These are phyloP conservation scores for Isabelozyma heimii DNA, from an alignment of 805 yeast species.

Conservation along the genomic window DNA sequence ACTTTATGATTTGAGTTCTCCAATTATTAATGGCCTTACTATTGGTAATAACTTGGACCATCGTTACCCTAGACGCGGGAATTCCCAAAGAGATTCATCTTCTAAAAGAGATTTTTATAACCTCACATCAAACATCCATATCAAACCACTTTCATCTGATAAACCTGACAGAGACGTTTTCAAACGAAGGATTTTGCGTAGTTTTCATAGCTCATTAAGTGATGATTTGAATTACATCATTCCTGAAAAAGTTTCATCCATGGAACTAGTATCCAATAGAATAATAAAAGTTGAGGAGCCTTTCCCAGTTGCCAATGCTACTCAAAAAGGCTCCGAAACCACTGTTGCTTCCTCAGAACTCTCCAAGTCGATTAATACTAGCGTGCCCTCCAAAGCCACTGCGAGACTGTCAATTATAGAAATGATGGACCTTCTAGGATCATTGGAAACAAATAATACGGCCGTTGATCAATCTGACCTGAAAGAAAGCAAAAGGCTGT, in stretches of 20 bases:
- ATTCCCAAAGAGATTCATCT: not conserved
- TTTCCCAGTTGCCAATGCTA: not conserved
- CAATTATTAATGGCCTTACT: conserved; percentile 32
- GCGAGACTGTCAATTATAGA: conserved; percentile 8
- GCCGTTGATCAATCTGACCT: not conserved
- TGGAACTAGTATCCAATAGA: conserved; percentile 8
- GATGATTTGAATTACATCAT: conserved; percentile 15
- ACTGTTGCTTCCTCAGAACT: not conserved
- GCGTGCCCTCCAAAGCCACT: not conserved
- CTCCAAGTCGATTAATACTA: not conserved
- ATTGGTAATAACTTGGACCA: conserved; percentile 25
- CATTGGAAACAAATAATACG: conserved; percentile 6
- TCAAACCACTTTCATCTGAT: not conserved
- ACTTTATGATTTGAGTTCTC: conserved; percentile 26
- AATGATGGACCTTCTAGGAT: conserved; percentile 12
- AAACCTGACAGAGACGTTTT: conserved; percentile 4
- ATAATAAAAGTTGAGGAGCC: too few species aligned
- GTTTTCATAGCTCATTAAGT: conserved; percentile 21
- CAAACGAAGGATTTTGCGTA: conserved; percentile 8
- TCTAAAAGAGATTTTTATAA: not conserved
- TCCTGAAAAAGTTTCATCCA: conserved; percentile 10
- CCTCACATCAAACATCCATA: not conserved
- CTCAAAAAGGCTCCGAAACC: not conserved
- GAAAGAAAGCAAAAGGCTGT: conserved; percentile 11
- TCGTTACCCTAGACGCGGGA: conserved; percentile 4